These are phyloP conservation scores for Lobosporangium transversale DNA, from an alignment of 192 early-diverging fungal genomes.

Conservation along the genomic window DNA sequence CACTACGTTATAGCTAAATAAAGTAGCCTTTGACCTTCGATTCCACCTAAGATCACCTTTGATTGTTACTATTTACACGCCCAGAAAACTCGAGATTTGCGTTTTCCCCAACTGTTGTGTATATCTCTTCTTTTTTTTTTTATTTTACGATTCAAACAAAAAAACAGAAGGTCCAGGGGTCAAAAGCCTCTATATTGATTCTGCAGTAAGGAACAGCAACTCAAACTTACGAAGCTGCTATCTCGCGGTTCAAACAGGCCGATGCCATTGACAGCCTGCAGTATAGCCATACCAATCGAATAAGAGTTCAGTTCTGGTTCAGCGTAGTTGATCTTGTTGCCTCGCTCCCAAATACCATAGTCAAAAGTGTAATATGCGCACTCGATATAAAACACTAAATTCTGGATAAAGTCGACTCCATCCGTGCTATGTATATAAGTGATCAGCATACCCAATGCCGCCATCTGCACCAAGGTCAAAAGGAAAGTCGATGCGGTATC, in stretches of 20 bases:
- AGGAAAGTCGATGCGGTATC: conserved; percentile 88
- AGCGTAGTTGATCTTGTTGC: conserved; percentile 89
- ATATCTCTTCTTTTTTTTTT: too few species aligned
- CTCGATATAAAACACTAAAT: conserved; percentile 91
- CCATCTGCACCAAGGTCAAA: conserved; percentile 85
- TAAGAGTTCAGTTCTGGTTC: conserved; percentile 88
- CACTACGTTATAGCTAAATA: too few species aligned
- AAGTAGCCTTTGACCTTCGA: too few species aligned
- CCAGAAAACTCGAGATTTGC: too few species aligned
- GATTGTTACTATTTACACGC: too few species aligned
- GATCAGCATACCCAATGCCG: conserved; percentile 75
- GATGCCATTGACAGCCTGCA: conserved; percentile 85
- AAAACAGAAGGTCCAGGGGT: too few species aligned
- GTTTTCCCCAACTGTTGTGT: too few species aligned
- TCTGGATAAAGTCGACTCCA: conserved; percentile 88
- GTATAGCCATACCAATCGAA: conserved; percentile 87
- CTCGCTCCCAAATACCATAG: conserved; percentile 91
- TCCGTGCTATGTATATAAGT: conserved; percentile 85
- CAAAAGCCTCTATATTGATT: too few species aligned
- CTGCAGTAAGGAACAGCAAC: too few species aligned
- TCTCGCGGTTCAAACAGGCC: conserved; percentile 86
- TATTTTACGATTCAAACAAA: too few species aligned
- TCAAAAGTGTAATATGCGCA: conserved; percentile 84
- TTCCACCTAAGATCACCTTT: too few species aligned
- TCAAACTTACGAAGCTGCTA: too few species aligned